Evolutionary conservation across 2,329 filamentous ascomycete genomes (phyloP), one percentile per base, ranked within the genome.

Genomic region (Trichophyton rubrum): DNA sequence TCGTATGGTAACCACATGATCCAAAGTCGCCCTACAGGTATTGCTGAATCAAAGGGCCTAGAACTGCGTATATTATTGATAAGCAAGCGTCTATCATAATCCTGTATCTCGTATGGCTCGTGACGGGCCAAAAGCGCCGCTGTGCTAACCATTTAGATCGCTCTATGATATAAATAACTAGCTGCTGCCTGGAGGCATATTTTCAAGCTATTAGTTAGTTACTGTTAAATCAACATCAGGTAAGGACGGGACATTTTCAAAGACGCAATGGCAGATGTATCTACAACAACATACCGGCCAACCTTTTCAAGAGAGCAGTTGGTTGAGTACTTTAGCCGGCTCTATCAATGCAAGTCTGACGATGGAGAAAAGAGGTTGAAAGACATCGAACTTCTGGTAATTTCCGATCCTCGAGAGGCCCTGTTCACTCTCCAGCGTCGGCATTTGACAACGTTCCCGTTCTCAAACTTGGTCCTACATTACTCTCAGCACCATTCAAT

Each of bases 391-490:
- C 59, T 67, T 5, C 61, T 65, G 8, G 68, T 73, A 30, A 57
- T 69, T 33, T 55, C 62, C 1, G 66, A 74, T 51, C 67, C 72
- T 2, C 65, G 76, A 11, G 65, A 60, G 1, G 67, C 69, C 2
- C 63, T 77, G 35, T 62, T 65, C 1, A 65, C 65, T 22, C 64
- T 78, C 2, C 75, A 78, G 60, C 68, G 69, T 35, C 69, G 74
- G 15, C 79, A 82, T 58, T 68, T 82, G 5, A 70, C 72, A 20
- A 68, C 73, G 9, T 74, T 84, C 6, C 80, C 81, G 0, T 85
- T 83, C 68, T 81, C 83, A 30, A 84, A 83, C 63, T 70, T 84
- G 9, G 74, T 72, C 0, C 71, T 85, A 47, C 82, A 85, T 66
- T 81, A 81, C 66, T 78, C 78, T 1, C 70, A 72, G n/a, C 72